phyloP scores from a whole-genome alignment of 2,329 filamentous ascomycete species.

The Diaporthe citriasiana region DNA sequence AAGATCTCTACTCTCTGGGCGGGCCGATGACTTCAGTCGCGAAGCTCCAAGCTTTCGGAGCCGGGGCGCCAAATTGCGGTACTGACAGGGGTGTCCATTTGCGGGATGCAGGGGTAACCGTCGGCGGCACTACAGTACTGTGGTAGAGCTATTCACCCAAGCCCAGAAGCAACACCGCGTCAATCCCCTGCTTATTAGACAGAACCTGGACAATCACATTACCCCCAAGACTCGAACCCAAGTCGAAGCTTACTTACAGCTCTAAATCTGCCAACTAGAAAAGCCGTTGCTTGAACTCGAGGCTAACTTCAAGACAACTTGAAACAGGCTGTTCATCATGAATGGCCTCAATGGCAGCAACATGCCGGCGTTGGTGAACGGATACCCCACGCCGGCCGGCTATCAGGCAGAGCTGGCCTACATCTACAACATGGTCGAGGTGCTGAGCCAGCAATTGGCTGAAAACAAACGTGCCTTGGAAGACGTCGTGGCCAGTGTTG shows the following conservation, averaged over 20 bases:
- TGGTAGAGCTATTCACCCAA: constrained; percentile 5
- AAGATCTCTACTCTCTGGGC: not conserved
- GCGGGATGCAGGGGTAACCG: constrained; percentile 33
- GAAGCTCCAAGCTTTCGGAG: constrained; percentile 32
- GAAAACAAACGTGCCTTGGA: constrained; percentile 74
- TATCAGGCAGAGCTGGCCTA: constrained; percentile 78
- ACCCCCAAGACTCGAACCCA: not conserved
- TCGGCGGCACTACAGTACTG: constrained; percentile 2
- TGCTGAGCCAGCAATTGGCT: constrained; percentile 73
- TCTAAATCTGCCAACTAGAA: too few relatives aligned
- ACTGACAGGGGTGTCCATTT: constrained; percentile 12
- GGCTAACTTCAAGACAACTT: not conserved
- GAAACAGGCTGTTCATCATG: constrained; percentile 50
- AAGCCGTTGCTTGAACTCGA: not conserved
- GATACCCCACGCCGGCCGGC: constrained; percentile 73
- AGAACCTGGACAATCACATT: not conserved
- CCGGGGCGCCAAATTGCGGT: constrained; percentile 37
- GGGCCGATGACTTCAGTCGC: constrained; percentile 35
- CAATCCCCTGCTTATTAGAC: constrained; percentile 1
- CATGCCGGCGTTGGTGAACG: constrained; percentile 59
- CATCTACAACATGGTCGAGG: constrained; percentile 78
- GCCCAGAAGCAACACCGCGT: constrained; percentile 11
- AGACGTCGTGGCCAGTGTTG: constrained; percentile 74
- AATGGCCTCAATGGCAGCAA: constrained; percentile 65
- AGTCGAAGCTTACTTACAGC: not conserved